Evolutionary conservation across 2,329 filamentous ascomycete genomes (phyloP).

Genomic region (Aspergillus sp.): DNA sequence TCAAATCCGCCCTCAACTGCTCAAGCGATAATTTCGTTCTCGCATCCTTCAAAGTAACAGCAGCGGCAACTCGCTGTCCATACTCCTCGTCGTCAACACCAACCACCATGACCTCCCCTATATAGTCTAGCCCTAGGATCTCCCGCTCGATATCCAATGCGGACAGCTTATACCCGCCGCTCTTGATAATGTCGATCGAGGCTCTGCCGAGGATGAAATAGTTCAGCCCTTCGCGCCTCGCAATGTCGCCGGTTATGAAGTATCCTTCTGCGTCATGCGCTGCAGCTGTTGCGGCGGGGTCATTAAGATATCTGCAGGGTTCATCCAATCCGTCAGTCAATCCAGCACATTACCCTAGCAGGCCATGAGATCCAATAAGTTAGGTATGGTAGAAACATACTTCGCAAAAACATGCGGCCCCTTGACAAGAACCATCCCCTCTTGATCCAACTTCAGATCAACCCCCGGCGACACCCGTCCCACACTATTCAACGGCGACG

Average conservation of each 20-base stretch:
- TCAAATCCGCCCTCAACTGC: slow-evolving; percentile 37
- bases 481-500: slow-evolving; percentile 23
- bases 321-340: too few relatives aligned
- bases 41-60: slow-evolving; percentile 38
- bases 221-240: slow-evolving; percentile 34
- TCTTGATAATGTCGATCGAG: slow-evolving; percentile 56
- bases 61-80: slow-evolving; percentile 54
- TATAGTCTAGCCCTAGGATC: slow-evolving; percentile 48
- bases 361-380: too few relatives aligned
- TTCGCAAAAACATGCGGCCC: slow-evolving; percentile 40
- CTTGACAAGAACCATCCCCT: slow-evolving; percentile 49
- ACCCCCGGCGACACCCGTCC: slow-evolving; percentile 40
- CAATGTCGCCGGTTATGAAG: slow-evolving; percentile 48
- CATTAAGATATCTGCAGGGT: slow-evolving; percentile 34
- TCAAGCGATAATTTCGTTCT: slow-evolving; percentile 27
- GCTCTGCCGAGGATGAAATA: slow-evolving; percentile 55
- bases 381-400: slow-evolving; percentile 14
- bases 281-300: slow-evolving; percentile 40
- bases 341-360: too few relatives aligned
- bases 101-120: slow-evolving; percentile 54
- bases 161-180: slow-evolving; percentile 56
- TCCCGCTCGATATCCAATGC: slow-evolving; percentile 56
- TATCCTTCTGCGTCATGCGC: slow-evolving; percentile 47
- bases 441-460: slow-evolving; percentile 45
- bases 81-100: slow-evolving; percentile 54